These are phyloP conservation scores for Lasiodiplodia citricola DNA, from an alignment of 2,329 filamentous ascomycete species.

Conservation along the genomic window DNA sequence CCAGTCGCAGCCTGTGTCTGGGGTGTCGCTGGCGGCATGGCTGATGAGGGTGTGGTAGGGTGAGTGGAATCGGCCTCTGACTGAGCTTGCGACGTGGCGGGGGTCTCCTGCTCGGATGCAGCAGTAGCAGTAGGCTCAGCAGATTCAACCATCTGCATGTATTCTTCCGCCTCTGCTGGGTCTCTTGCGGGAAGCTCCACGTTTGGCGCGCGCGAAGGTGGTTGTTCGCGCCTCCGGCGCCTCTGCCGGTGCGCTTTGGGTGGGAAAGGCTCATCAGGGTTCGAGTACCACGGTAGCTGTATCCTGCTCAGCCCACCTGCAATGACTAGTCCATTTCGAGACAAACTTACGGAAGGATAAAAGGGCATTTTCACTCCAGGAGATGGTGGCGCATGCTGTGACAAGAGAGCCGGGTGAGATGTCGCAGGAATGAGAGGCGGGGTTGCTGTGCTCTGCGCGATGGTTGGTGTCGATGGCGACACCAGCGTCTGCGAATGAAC, in stretches of 20 bases:
- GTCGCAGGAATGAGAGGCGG: slow-evolving; percentile 36
- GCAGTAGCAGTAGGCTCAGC: slow-evolving; percentile 50
- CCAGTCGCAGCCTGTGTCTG: slow-evolving; percentile 40
- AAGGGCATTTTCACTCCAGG: slow-evolving; percentile 50
- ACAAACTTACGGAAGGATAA: slow-evolving; percentile 53
- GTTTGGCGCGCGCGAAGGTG: slow-evolving; percentile 43
- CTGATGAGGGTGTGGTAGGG: slow-evolving; percentile 62
- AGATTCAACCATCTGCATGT: slow-evolving; percentile 44
- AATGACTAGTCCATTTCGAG: background rate
- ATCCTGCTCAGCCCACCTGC: background rate
- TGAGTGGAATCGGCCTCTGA: slow-evolving; percentile 62
- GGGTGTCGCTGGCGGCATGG: slow-evolving; percentile 42
- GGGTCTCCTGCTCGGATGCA: slow-evolving; percentile 59
- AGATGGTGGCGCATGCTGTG: slow-evolving; percentile 31
- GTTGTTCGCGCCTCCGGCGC: slow-evolving; percentile 50
- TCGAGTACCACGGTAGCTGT: slow-evolving; percentile 66
- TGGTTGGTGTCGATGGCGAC: slow-evolving; percentile 41
- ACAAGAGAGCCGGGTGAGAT: slow-evolving; percentile 32
- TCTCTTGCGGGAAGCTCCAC: slow-evolving; percentile 61
- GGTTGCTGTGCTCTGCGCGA: slow-evolving; percentile 38
- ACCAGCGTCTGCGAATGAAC: slow-evolving; percentile 41
- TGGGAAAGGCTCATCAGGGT: slow-evolving; percentile 61
- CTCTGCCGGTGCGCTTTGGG: slow-evolving; percentile 52
- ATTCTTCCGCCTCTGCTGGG: slow-evolving; percentile 31
- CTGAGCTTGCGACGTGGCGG: slow-evolving; percentile 62